phyloP scores from a whole-genome alignment of 495 filamentous ascomycete genomes.

The Aspergillus sparsus region DNA sequence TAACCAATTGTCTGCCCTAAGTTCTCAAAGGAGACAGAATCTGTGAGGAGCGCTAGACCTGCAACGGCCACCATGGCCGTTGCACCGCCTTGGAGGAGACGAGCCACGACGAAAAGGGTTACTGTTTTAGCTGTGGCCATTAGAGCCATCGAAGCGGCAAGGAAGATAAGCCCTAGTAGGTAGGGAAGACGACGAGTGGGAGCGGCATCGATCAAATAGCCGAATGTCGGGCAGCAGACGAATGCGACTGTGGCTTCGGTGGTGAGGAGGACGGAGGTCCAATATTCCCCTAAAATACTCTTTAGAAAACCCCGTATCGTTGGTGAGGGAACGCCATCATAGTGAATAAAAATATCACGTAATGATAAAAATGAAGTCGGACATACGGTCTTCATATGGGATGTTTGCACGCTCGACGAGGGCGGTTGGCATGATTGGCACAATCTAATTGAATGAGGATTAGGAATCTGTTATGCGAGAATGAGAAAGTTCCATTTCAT shows the following conservation, averaged over 20 bases:
- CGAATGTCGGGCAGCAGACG: conserved; percentile 56
- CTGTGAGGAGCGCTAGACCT: conserved; percentile 59
- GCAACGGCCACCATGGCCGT: conserved; percentile 66
- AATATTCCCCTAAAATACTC: conserved; percentile 31
- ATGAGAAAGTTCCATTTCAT: neutral
- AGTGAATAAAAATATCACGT: no score
- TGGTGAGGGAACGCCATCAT: neutral
- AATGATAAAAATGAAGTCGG: conserved; percentile 36
- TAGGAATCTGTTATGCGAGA: neutral
- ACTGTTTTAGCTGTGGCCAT: conserved; percentile 55
- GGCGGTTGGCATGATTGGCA: conserved; percentile 65
- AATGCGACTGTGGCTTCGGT: conserved; percentile 60
- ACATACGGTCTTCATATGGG: conserved; percentile 54
- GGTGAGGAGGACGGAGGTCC: conserved; percentile 54
- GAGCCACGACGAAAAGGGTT: conserved; percentile 53
- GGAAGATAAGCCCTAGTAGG: conserved; percentile 55
- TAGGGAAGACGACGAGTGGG: conserved; percentile 55
- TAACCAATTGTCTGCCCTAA: conserved; percentile 57
- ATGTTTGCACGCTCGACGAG: conserved; percentile 54
- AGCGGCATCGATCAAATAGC: conserved; percentile 56
- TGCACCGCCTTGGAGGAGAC: conserved; percentile 62
- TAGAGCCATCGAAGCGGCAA: conserved; percentile 58
- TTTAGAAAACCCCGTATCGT: neutral
- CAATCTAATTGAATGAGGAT: conserved; percentile 34
- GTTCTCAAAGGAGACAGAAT: conserved; percentile 58